Evolutionary conservation across 352 stramenopile species (phyloP).

Genomic region (Globisporangium iwayamae): DNA sequence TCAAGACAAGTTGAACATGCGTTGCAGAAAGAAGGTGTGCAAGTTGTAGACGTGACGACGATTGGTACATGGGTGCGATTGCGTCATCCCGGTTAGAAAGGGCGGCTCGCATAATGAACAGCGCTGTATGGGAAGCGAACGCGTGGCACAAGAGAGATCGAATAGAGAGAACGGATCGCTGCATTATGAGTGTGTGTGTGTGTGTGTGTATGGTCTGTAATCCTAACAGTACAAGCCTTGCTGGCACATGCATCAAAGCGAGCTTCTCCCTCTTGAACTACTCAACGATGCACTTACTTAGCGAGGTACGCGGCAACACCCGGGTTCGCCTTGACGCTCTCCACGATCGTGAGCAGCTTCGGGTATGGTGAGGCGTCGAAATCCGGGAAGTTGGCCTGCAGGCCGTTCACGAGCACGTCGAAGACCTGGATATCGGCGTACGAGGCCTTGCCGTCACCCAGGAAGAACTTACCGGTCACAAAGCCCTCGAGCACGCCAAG

Average conservation of each 20-base stretch:
- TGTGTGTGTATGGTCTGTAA: not conserved
- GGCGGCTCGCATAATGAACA: too few species aligned
- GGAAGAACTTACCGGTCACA: constrained; percentile 35
- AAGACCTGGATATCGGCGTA: constrained; percentile 44
- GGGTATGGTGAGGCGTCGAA: constrained; percentile 23
- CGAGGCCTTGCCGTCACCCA: constrained; percentile 29
- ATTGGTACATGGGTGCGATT: too few species aligned
- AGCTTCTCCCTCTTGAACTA: not conserved
- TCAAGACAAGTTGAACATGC: too few species aligned
- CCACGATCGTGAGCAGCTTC: constrained; percentile 33
- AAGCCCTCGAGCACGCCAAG: constrained; percentile 28
- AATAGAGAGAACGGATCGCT: not conserved
- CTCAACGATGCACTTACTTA: not conserved
- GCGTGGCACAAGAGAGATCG: too few species aligned
- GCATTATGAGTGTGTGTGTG: not conserved
- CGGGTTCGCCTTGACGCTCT: constrained; percentile 28
- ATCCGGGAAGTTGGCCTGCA: constrained; percentile 21
- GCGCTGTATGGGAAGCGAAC: too few species aligned
- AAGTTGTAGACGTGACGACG: too few species aligned
- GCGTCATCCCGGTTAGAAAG: too few species aligned
- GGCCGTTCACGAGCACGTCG: constrained; percentile 31
- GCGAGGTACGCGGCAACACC: constrained; percentile 30
- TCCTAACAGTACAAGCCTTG: not conserved
- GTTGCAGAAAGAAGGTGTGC: not conserved
- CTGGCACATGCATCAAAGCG: not conserved